Evolutionary conservation across 2,329 filamentous ascomycete genomes (phyloP).

Genomic region (Paracorniculantispora psalliotae): DNA sequence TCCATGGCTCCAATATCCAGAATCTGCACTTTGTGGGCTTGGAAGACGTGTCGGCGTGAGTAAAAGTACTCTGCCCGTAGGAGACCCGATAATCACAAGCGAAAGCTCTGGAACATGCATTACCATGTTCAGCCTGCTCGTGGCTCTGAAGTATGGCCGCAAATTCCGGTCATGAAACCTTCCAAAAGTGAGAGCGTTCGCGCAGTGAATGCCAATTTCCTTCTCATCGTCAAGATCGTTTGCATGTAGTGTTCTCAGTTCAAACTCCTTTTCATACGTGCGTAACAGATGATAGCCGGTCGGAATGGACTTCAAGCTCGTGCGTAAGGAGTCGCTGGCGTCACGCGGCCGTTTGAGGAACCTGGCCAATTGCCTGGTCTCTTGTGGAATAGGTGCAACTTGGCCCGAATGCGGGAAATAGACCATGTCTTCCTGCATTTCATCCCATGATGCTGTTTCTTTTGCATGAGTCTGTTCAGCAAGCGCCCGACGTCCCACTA

Average conservation of each 20-base stretch:
- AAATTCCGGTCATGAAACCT: constrained; percentile 19
- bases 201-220: constrained; percentile 29
- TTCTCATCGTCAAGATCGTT: constrained; percentile 15
- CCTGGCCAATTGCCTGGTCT: constrained; percentile 14
- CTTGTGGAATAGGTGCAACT: constrained; percentile 17
- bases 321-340: not conserved
- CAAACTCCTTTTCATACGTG: constrained; percentile 44
- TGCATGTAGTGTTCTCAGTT: constrained; percentile 35
- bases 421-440: constrained; percentile 24
- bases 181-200: constrained; percentile 25
- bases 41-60: constrained; percentile 46
- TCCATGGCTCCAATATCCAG: constrained; percentile 31
- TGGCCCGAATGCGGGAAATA: constrained; percentile 32
- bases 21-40: constrained; percentile 19
- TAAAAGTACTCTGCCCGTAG: constrained; percentile 61
- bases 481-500: not conserved
- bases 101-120: constrained; percentile 63
- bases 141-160: constrained; percentile 28
- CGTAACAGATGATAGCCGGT: constrained; percentile 37
- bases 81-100: constrained; percentile 62
- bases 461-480: not conserved
- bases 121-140: constrained; percentile 51
- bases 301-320: not conserved
- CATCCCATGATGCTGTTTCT: not conserved
- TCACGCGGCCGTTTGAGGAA: constrained; percentile 19